A percentile compares a stretch with the other conserved stretches of the same genome.
phyloP scores from a whole-genome alignment of 805 yeast genomes.

The Saccharomyces paradoxus region DNA sequence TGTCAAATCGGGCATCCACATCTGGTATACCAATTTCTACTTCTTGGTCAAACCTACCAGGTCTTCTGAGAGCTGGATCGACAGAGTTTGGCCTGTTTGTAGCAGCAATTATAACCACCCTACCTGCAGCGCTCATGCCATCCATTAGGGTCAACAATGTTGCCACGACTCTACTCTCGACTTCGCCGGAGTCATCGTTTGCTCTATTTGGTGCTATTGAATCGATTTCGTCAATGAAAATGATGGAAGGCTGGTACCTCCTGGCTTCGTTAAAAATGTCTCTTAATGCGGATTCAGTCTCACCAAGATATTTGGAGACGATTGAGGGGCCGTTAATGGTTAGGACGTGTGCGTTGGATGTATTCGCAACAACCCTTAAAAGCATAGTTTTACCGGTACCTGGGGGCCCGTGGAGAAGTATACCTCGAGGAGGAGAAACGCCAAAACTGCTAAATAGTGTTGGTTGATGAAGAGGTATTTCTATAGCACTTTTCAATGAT shows the following conservation, averaged over 20 bases:
- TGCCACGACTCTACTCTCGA: conserved; percentile 84
- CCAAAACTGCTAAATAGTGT: conserved; percentile 72
- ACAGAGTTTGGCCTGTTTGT: conserved; percentile 64
- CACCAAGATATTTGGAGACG: conserved; percentile 88
- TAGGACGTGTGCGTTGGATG: conserved; percentile 72
- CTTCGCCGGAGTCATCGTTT: conserved; percentile 81
- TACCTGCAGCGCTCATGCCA: conserved; percentile 57
- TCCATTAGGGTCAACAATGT: conserved; percentile 79
- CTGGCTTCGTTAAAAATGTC: conserved; percentile 78
- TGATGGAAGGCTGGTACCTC: conserved; percentile 76
- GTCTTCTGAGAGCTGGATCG: conserved; percentile 70
- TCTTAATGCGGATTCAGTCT: conserved; percentile 80
- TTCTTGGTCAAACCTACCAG: conserved; percentile 85
- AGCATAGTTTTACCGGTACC: conserved; percentile 96
- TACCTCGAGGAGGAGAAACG: conserved; percentile 88
- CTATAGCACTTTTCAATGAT: conserved; percentile 55
- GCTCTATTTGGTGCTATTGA: conserved; percentile 80
- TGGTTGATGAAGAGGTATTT: conserved; percentile 75
- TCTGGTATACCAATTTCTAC: conserved; percentile 91
- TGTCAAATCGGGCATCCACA: conserved; percentile 65
- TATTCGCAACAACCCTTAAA: conserved; percentile 71
- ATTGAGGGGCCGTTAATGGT: conserved; percentile 86
- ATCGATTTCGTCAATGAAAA: conserved; percentile 90
- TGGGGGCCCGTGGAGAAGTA: conserved; percentile 91
- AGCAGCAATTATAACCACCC: conserved; percentile 64